Evolutionary conservation across 2,329 filamentous ascomycete genomes (phyloP), one percentile per base, ranked within the genome.

Genomic region (Fusarium veterinarium): DNA sequence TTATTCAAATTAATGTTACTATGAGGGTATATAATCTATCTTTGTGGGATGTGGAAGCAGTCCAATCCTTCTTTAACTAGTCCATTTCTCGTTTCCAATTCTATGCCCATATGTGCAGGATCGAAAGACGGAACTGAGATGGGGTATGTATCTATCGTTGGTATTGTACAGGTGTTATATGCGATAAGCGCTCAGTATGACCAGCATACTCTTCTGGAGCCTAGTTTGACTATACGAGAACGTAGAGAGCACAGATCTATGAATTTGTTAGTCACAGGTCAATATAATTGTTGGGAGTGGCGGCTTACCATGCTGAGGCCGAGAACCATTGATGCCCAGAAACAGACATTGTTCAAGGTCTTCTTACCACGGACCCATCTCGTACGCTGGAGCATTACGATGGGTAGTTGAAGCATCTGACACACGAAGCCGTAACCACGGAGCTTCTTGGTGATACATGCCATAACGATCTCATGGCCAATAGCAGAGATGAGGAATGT

Each of bases 371-470:
- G 89, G 41, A 98, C 90, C 85, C 90, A 94, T 68, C 86, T 89
- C 8, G 93, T 95, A 70, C 93, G 89, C 85, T 98, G 96, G 35
- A 98, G 84, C 81, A 95, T 90, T n/a, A 98, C 93, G 74, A 98
- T 96, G 1, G 96, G 96, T 75, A 98, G 88, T 86, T 99, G 96
- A 70, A 97, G 84, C 96, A 99, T 98, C 91, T 98, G 96, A 70
- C 94, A 93, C 25, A 97, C 79, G 80, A 98, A 97, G 14, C 95
- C 96, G 79, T 98, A 99, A 17, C 96, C 96, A 41, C 96, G 87
- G 49, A 98, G 86, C 85, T 99, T 98, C 86, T 98, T 95, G 31
- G 95, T 98, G 80, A 99, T 98, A 81, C 95, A 98, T 12, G 93
- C 95, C 93, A 99, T 97, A 77, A 99, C 93, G 64, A 99, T 88